Evolutionary conservation across 495 filamentous ascomycete genomes (phyloP), one percentile per base, ranked within the genome.

Genomic region (Viridothelium virens): DNA sequence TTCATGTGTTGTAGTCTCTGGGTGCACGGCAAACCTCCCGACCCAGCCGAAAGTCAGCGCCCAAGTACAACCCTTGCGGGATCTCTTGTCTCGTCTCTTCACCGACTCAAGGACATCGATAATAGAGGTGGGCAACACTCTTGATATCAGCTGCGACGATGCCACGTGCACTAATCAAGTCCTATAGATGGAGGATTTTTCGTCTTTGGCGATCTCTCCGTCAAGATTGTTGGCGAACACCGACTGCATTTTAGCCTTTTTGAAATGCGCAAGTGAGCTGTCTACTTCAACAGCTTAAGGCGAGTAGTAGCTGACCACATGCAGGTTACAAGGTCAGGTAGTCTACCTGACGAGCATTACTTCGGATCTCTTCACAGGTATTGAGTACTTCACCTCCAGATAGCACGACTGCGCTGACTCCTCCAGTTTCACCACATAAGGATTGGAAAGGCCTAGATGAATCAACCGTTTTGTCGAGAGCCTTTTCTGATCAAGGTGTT

Each of bases 401-500:
- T 25, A 25, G n/a, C 5, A 16, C 16, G 25, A 3, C 34, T 61
- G 34, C 11, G 53, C 36, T 63, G 63, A 39, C 62, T 14, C 47
- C 64, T 64, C 36, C 70, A 87, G 92, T 92, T 18, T 86, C 84
- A 65, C 79, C 86, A 16, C 82, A 84, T 39, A 96, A 95, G 77
- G 86, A 87, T 63, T 97, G 91, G 71, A 88, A 87, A 3, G 93
- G 93, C 38, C 87, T 96, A 84, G 83, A 84, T 50, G 93, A 96
- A 74, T 97, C 93, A 9, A 97, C 94, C 0, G 89, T 91, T 73
- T 78, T 98, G 25, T 96, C 94, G 2, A 84, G 92, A 68, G 91
- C 91, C 0, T 97, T 98, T 77, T 90, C 90, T 67, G 94, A 98
- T 74, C 94, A 98, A 75, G 94, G 94, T 18, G 91, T 97, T 12